Base-by-base conservation (phyloP, 2,329 filamentous ascomycete species). In the Aureobasidium sp. region DNA sequence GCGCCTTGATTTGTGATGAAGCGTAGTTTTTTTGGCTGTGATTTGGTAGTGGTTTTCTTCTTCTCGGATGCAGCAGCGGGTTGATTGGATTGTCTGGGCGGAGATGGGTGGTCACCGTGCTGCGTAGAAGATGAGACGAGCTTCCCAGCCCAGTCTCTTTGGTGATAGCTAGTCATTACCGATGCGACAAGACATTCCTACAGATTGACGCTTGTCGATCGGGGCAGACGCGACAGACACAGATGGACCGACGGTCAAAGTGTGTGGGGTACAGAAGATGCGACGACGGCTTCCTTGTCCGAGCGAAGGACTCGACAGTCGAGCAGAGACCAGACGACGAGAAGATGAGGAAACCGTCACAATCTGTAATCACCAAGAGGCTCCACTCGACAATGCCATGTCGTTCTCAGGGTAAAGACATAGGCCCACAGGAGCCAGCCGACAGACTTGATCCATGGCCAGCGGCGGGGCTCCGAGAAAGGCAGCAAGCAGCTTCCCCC, bases 1-100 rank as follows among this genome's bases (percentile, higher is more conserved):
- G 88, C 85, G 57, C 87, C 86, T 70, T 90, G 85, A 63, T 84
- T 89, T 59, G 88, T 86, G 61, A 91, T 86, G 67, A 90, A 91
- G 61, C 86, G 84, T 39, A 69, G 49, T 24, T 58, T 56, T 24
- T 57, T 55, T 17, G 52, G 37, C 22, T 57, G 54, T n/a, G 54
- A 35, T n/a, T 55, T 45, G 19, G 44, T 30, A n/a, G n/a, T n/a
- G n/a, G n/a, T n/a, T n/a, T n/a, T n/a, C 27, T 50, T 40, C 12
- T 38, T 17, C 24, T 42, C 49, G 14, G 52, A 55, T 6, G 34
- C 16, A 17, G 17, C 6, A 10, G 37, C 25, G 25, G 37, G 14
- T 1, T 14, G 25, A 41, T 25, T n/a, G 14, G 37, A 7, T 14
- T 24, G 37, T 6, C 11, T 6, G 11, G 24, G 11, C 4, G 39